A percentile compares a stretch with the other conserved stretches of the same genome.
Conservation (phyloP, 2,329 filamentous ascomycete genomes). For the Atkinsonella hypoxylon region DNA sequence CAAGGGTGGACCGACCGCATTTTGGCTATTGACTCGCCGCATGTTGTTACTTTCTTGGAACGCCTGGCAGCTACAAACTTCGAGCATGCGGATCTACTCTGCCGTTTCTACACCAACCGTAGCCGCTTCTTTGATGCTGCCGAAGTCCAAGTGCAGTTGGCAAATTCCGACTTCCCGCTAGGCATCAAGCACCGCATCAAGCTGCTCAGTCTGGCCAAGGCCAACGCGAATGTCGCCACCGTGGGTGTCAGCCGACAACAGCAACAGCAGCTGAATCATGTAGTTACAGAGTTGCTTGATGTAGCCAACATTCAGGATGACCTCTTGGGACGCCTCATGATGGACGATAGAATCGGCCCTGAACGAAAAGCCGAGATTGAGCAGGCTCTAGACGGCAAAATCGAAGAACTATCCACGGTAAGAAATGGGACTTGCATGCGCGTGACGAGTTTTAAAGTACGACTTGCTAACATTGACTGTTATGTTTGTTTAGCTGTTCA, state of each 20-base stretch:
- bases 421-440: conserved; percentile 21
- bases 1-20: conserved; percentile 79
- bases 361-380: conserved; percentile 55
- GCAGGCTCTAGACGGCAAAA: conserved; percentile 60
- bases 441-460: conserved; percentile 6
- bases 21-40: conserved; percentile 70
- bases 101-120: conserved; percentile 81
- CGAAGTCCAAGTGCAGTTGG: conserved; percentile 71
- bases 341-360: conserved; percentile 55
- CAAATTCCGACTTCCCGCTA: conserved; percentile 69
- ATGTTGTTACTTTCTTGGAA: conserved; percentile 76
- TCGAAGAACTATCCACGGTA: conserved; percentile 66
- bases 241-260: conserved; percentile 65
- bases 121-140: conserved; percentile 79
- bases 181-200: conserved; percentile 77
- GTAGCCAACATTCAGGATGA: conserved; percentile 94
- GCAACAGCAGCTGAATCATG: conserved; percentile 74
- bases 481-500: conserved; percentile 59
- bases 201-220: conserved; percentile 81
- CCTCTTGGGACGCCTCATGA: conserved; percentile 62
- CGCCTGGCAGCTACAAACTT: conserved; percentile 61
- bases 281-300: conserved; percentile 77
- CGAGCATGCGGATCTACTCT: conserved; percentile 78
- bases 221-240: conserved; percentile 78
- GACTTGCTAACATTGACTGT: not conserved